Conservation (phyloP, 306 rosid species). For the Prunus persica region DNA sequence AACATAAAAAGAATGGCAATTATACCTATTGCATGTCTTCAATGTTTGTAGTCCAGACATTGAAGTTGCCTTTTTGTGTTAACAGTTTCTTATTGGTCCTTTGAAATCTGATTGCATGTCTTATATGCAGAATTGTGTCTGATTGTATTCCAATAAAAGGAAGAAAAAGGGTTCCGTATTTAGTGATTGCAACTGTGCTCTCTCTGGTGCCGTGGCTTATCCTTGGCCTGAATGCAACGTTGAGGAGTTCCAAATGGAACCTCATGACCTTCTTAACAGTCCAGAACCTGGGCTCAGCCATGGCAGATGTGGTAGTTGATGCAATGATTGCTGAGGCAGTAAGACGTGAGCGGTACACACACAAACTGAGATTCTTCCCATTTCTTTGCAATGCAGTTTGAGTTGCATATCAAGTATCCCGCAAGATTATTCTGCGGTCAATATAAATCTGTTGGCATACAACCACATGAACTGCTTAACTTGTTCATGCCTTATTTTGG, state of each 20-base stretch:
- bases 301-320: conserved; percentile 92
- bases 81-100: conserved; percentile 12
- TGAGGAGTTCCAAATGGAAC: conserved; percentile 65
- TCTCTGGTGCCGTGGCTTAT: conserved; percentile 78
- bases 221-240: conserved; percentile 49
- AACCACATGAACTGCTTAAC: background rate
- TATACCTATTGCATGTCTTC: background rate
- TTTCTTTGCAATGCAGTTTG: conserved; percentile 11
- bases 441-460: background rate
- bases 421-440: background rate
- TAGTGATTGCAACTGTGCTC: conserved; percentile 69
- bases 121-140: conserved; percentile 63
- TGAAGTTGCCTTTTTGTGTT: background rate
- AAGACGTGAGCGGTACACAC: conserved; percentile 60
- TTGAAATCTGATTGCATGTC: conserved; percentile 27
- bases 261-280: conserved; percentile 61
- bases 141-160: conserved; percentile 86
- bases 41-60: background rate
- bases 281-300: conserved; percentile 85
- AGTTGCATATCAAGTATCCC: background rate
- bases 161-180: conserved; percentile 76
- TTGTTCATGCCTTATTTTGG: background rate
- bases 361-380: conserved; percentile 22
- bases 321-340: conserved; percentile 95
- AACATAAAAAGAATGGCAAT: background rate